Evolutionary conservation across 495 filamentous ascomycete genomes (phyloP).

Genomic region (Xylaria acuta): DNA sequence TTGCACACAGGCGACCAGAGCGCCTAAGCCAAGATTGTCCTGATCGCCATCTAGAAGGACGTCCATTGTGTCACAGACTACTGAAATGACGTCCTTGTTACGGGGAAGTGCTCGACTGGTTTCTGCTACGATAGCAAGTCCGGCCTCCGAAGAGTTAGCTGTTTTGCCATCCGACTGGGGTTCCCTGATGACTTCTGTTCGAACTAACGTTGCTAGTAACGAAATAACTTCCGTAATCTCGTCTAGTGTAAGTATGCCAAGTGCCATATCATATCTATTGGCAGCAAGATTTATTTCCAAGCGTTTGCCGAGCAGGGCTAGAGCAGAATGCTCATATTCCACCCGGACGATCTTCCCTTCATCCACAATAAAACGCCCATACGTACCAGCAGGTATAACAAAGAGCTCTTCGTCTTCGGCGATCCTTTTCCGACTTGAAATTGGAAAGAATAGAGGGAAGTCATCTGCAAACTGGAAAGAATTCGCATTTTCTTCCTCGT

Average conservation of each 20-base stretch:
- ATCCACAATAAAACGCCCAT: conserved; percentile 73
- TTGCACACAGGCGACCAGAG: conserved; percentile 75
- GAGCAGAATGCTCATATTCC: conserved; percentile 75
- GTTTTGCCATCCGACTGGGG: conserved; percentile 30
- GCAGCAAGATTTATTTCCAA: conserved; percentile 61
- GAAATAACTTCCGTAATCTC: conserved; percentile 51
- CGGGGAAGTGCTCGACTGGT: conserved; percentile 75
- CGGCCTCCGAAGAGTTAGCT: conserved; percentile 41
- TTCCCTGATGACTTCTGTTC: conserved; percentile 43
- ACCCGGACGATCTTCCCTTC: conserved; percentile 60
- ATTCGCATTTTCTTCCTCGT: conserved; percentile 85
- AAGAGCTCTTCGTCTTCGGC: conserved; percentile 49
- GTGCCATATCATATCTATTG: conserved; percentile 41
- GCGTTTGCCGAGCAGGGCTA: conserved; percentile 78
- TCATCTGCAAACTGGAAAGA: conserved; percentile 60
- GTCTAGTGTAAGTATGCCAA: conserved; percentile 43
- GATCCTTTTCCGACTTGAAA: conserved; percentile 37
- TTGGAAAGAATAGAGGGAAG: conserved; percentile 59
- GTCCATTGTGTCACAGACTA: conserved; percentile 87
- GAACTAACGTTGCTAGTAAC: conserved; percentile 50
- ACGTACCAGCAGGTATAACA: conserved; percentile 65
- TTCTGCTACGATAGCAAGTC: conserved; percentile 64
- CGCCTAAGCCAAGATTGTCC: conserved; percentile 61
- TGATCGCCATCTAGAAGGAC: conserved; percentile 64
- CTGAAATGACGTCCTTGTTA: conserved; percentile 77